Conservation (phyloP, 768 basidiomycete genomes). For the Macrocybe gigantea region DNA sequence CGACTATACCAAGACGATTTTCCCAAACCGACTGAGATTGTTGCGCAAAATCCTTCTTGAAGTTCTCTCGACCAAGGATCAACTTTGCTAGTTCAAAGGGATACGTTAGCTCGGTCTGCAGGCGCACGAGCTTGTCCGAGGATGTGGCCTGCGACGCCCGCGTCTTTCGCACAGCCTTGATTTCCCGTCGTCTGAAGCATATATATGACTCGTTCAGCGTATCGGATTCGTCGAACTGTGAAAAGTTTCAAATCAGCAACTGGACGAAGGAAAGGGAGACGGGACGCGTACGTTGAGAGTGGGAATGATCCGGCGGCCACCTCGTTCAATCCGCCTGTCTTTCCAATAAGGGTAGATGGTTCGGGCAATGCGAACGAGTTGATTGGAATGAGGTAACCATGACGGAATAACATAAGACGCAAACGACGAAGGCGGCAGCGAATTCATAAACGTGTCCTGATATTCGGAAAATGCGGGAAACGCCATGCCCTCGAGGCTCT, state of each 20-base stretch:
- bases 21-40: slow-evolving; percentile 72
- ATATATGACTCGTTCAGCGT: slow-evolving; percentile 90
- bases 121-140: slow-evolving; percentile 80
- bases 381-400: slow-evolving; percentile 59
- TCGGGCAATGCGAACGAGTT: slow-evolving; percentile 65
- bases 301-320: slow-evolving; percentile 35
- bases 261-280: background rate
- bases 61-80: slow-evolving; percentile 64
- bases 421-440: slow-evolving; percentile 58
- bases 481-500: slow-evolving; percentile 62
- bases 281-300: background rate
- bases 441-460: slow-evolving; percentile 58
- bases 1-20: slow-evolving; percentile 64
- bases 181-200: slow-evolving; percentile 93
- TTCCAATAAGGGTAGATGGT: slow-evolving; percentile 87
- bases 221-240: slow-evolving; percentile 83
- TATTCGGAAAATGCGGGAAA: slow-evolving; percentile 74
- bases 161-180: slow-evolving; percentile 92
- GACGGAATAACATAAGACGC: slow-evolving; percentile 62
- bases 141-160: slow-evolving; percentile 85
- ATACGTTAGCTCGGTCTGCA: slow-evolving; percentile 69
- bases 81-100: slow-evolving; percentile 69
- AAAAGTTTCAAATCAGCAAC: slow-evolving; percentile 3
- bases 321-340: slow-evolving; percentile 71
- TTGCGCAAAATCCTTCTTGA: slow-evolving; percentile 63